Conservation (phyloP, 1,139 yeast genomes). For the Geotrichum candidum region DNA sequence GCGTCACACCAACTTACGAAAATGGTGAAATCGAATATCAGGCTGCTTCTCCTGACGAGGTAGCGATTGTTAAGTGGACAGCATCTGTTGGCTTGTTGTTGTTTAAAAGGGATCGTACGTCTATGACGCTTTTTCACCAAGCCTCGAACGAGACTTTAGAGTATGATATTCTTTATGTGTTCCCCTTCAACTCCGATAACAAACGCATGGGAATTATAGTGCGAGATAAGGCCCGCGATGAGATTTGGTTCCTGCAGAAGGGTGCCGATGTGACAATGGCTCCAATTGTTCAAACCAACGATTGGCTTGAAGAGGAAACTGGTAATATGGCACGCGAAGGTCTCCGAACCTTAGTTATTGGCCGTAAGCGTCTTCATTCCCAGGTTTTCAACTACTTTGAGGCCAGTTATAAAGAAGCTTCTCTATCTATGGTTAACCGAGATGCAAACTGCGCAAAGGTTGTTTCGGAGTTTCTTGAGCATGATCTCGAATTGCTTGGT, state of each 20-base stretch:
- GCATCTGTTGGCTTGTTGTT: constrained; percentile 78
- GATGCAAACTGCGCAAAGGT: constrained; percentile 68
- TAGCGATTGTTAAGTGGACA: constrained; percentile 92
- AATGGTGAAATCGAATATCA: constrained; percentile 67
- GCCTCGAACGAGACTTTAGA: constrained; percentile 48
- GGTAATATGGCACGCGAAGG: constrained; percentile 99
- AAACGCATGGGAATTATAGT: constrained; percentile 94
- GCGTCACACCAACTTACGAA: constrained; percentile 84
- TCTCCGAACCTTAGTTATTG: constrained; percentile 86
- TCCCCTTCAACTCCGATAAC: constrained; percentile 93
- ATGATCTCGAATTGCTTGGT: constrained; percentile 79
- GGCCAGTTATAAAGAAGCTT: constrained; percentile 61
- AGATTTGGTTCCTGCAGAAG: constrained; percentile 78
- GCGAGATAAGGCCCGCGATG: constrained; percentile 55
- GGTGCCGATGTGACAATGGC: constrained; percentile 98
- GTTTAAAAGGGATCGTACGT: constrained; percentile 71
- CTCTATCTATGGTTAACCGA: constrained; percentile 71
- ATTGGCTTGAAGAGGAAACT: constrained; percentile 97
- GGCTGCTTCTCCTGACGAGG: constrained; percentile 98
- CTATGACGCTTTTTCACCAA: constrained; percentile 61
- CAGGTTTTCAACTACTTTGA: constrained; percentile 58
- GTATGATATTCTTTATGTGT: constrained; percentile 70
- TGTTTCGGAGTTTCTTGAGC: constrained; percentile 65
- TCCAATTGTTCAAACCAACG: constrained; percentile 74
- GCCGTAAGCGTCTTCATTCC: constrained; percentile 59